Evolutionary conservation across 2,329 filamentous ascomycete species (phyloP), one percentile per base, ranked within the genome.

Genomic region (Erysiphe pulchra): DNA sequence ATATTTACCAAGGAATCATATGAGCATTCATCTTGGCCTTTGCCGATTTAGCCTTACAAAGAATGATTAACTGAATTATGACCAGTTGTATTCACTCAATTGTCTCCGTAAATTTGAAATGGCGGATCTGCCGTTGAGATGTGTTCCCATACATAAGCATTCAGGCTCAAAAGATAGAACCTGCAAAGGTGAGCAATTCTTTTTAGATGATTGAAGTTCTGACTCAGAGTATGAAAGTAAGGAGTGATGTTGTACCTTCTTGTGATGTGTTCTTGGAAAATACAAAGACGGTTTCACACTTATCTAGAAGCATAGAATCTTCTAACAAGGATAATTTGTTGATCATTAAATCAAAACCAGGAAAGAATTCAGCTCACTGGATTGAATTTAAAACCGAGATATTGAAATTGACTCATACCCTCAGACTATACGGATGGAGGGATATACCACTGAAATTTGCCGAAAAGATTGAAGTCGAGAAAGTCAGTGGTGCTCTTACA

Each of bases 351-450:
- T 66, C 64, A 46, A 65, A 62, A 47, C 66, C 67, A 36, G 67
- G 71, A 31, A 83, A 80, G 56, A 82, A 87, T 48, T 71, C 67
- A 38, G 76, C 82, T 56, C 76, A 76, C 2, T 94, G 87, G 90
- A 58, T 72, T n/a, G 66, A 61, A 9, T 98, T 94, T 68, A 94
- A 94, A 60, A 79, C 76, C 49, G 87, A 98, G 57, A 90, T 95
- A 50, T 71, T 95, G 46, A 80, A 85, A 34, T 68, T 95, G 47
- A 70, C 83, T 0, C 90, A 95, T 60, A 98, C 90, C 0, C 65
- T 98, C 45, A 75, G 76, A 45, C 69, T 95, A 31, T 93, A 92
- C 59, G 84, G 87, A 10, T 98, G 90, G 90, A 75, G 86, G 45
- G 76, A 76, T 48, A 75, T 98, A 0, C 72, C 83, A 0, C 63